Evolutionary conservation across 176 grass and related monocot species (phyloP), one percentile per base, ranked within the genome.

Genomic region (Oryza longistaminata): DNA sequence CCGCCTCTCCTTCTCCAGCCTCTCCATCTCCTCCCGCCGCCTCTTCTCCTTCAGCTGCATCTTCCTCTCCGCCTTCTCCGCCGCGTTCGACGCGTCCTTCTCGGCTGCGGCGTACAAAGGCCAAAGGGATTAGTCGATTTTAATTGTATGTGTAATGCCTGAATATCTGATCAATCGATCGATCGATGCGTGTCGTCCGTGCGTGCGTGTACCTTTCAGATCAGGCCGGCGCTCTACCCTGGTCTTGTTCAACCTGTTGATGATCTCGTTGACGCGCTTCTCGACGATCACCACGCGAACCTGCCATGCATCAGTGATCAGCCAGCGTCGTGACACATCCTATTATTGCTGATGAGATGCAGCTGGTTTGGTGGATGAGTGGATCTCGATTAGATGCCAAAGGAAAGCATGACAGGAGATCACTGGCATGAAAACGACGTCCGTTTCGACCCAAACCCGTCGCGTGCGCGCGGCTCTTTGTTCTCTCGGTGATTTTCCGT

Each of bases 231-330:
- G 92, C 52, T 94, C 93, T 16, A 99, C 96, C 77, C 88, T 93
- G 52, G 96, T 99, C 84, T 99, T 99, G 68, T 96, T 95, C 88
- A 99, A 77, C 88, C 93, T 92, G 75, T 92, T 99, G 74, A 96
- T 80, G 66, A 94, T 89, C 83, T 99, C 96, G n/a, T 96, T 99
- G 39, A 96, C 89, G 68, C 93, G 91, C 77, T 94, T 99, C 90
- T 99, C 96, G 6, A 99, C 90, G 45, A 64, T 90, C 68, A 99
- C 73, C 33, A 83, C 78, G 66, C 70, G 93, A 9, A 94, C 96
- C 96, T 99, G 77, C 7, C 55, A 61, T 10, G 55, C 55, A 61
- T 68, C 48, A 74, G 39, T 17, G 9, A 42, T 19, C 31, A 71
- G n/a, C 21, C 24, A 7, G 40, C 17, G 22, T 39, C 11, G 11